Conservation (phyloP, 2,329 filamentous ascomycete species). For the Tolypocladium sp. region DNA sequence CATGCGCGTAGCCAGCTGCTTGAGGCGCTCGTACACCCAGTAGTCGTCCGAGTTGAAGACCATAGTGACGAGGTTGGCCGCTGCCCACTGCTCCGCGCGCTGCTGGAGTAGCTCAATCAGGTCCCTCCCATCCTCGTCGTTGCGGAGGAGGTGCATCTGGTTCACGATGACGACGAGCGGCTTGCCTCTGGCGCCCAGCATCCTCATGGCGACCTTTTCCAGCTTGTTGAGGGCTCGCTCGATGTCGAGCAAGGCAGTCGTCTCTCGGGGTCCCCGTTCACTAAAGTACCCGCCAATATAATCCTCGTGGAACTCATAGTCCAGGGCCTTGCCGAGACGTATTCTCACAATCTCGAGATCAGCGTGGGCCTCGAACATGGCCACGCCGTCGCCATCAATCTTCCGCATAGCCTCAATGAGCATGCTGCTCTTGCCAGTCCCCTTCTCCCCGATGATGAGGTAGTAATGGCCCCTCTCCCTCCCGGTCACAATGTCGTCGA, state of each 20-base stretch:
- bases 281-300: slow-evolving; percentile 96
- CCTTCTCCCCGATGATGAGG: slow-evolving; percentile 88
- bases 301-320: slow-evolving; percentile 96
- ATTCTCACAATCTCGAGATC: slow-evolving; percentile 94
- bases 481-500: slow-evolving; percentile 78
- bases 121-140: slow-evolving; percentile 89
- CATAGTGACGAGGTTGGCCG: slow-evolving; percentile 79
- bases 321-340: slow-evolving; percentile 82
- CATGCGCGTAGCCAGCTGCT: slow-evolving; percentile 88
- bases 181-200: slow-evolving; percentile 49
- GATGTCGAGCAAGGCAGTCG: slow-evolving; percentile 86
- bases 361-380: slow-evolving; percentile 94
- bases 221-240: slow-evolving; percentile 96
- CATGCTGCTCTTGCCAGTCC: slow-evolving; percentile 95
- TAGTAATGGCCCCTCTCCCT: slow-evolving; percentile 73
- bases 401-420: slow-evolving; percentile 90
- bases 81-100: slow-evolving; percentile 92
- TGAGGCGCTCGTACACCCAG: slow-evolving; percentile 94
- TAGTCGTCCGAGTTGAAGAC: slow-evolving; percentile 97
- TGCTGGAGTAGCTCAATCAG: slow-evolving; percentile 92
- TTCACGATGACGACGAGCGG: slow-evolving; percentile 93
- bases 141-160: slow-evolving; percentile 80
- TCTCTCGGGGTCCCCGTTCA: slow-evolving; percentile 84
- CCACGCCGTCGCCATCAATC: slow-evolving; percentile 76
- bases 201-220: slow-evolving; percentile 81